A percentile compares a stretch with the other conserved stretches of the same genome.
These are phyloP conservation scores for Backusella morwellensis DNA, from an alignment of 192 early-diverging fungal species.

Conservation along the genomic window DNA sequence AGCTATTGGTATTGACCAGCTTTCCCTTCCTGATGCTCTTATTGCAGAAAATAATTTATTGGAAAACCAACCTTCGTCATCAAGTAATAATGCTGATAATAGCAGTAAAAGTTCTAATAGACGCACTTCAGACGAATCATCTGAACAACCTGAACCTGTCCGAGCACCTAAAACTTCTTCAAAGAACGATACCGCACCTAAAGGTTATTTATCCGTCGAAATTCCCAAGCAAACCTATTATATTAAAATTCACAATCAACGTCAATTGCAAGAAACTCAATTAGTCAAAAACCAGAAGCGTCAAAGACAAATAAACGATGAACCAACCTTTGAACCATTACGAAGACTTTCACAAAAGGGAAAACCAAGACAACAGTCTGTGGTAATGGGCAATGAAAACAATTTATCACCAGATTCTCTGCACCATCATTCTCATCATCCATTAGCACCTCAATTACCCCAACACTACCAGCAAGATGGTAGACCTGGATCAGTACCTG, in stretches of 20 bases:
- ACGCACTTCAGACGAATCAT: neutral
- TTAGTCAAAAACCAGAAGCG: neutral
- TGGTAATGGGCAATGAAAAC: neutral
- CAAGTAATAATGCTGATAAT: neutral
- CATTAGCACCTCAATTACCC: neutral
- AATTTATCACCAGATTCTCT: neutral
- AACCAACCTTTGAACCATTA: neutral
- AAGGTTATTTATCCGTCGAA: constrained; percentile 17
- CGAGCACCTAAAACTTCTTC: neutral
- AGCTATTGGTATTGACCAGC: constrained; percentile 10
- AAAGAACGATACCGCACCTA: constrained; percentile 1
- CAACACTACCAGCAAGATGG: neutral
- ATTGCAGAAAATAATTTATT: neutral
- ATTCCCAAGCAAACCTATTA: constrained; percentile 25
- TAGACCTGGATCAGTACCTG: neutral
- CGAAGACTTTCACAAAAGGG: neutral
- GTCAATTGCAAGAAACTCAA: constrained; percentile 11
- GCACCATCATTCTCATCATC: neutral
- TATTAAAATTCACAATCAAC: constrained; percentile 25
- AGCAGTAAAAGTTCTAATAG: neutral
- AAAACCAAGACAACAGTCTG: neutral
- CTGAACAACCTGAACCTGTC: neutral
- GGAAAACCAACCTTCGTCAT: neutral
- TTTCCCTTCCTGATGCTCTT: neutral
- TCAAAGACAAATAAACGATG: neutral